A percentile compares a stretch with the other conserved stretches of the same genome.
These are phyloP conservation scores for Tuctoria greenei DNA, from an alignment of 176 grass and related monocot species.

Conservation along the genomic window DNA sequence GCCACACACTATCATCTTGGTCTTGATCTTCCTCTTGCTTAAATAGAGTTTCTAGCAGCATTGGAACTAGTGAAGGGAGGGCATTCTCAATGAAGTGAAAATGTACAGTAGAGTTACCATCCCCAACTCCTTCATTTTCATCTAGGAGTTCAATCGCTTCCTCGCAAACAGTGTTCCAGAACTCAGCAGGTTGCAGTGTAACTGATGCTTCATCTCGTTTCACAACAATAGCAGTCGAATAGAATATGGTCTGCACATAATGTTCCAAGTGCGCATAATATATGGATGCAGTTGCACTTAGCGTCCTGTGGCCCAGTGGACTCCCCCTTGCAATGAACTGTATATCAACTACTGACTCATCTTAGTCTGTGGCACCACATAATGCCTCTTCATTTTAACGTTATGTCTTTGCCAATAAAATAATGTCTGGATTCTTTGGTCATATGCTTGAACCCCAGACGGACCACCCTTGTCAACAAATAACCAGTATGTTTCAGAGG, in stretches of 20 bases:
- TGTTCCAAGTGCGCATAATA: conserved; percentile 70
- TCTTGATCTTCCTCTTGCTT: conserved; percentile 96
- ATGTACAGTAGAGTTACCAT: conserved; percentile 59
- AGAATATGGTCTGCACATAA: conserved; percentile 81
- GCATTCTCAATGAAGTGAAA: conserved; percentile 81
- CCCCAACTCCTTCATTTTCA: conserved; percentile 57
- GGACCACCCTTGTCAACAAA: too few species aligned
- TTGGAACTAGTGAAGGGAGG: conserved; percentile 79
- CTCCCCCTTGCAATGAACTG: too few species aligned
- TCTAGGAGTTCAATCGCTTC: conserved; percentile 86
- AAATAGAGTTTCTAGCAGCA: conserved; percentile 82
- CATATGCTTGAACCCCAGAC: too few species aligned
- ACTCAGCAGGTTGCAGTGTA: conserved; percentile 80
- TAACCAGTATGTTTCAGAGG: too few species aligned
- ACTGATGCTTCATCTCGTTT: conserved; percentile 67
- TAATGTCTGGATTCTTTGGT: too few species aligned
- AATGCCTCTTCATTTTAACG: too few species aligned
- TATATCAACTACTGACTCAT: too few species aligned
- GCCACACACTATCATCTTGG: conserved; percentile 80
- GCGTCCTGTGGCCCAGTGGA: too few species aligned
- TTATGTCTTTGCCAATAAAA: too few species aligned
- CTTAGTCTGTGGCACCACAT: too few species aligned
- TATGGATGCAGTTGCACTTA: conserved; percentile 79
- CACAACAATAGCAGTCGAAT: conserved; percentile 67
- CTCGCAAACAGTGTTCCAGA: conserved; percentile 91